phyloP scores from a whole-genome alignment of 495 filamentous ascomycete genomes.

The Platismatia glauca region DNA sequence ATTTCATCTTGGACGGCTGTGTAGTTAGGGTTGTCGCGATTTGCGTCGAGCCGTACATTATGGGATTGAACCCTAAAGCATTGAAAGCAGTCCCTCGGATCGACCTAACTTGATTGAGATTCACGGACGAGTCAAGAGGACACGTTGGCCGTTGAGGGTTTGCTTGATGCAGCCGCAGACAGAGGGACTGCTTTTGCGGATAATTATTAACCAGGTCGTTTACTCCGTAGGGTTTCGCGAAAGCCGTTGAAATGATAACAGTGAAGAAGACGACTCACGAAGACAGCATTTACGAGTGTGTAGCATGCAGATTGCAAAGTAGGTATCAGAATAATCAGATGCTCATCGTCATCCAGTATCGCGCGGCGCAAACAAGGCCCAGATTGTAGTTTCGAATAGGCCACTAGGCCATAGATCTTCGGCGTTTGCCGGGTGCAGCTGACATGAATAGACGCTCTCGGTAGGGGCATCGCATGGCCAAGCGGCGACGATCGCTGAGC shows the following conservation, averaged over 20 bases:
- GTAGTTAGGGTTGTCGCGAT: background rate
- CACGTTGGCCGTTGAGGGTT: too few species aligned
- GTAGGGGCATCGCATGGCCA: constrained; percentile 1
- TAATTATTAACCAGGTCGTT: background rate
- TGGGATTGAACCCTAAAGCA: background rate
- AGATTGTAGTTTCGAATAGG: background rate
- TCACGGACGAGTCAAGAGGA: too few species aligned
- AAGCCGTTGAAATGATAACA: background rate
- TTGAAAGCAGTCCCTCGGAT: background rate
- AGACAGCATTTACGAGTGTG: background rate
- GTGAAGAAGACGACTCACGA: too few species aligned
- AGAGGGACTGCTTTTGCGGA: background rate
- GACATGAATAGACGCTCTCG: background rate
- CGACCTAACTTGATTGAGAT: too few species aligned
- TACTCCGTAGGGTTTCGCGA: background rate
- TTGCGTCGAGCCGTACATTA: background rate
- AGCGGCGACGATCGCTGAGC: constrained; percentile 4
- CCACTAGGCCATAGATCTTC: background rate
- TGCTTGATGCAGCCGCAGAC: background rate
- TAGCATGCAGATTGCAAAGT: background rate
- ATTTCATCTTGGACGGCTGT: background rate
- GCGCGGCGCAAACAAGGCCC: background rate
- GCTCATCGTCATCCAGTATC: background rate
- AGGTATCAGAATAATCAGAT: background rate
- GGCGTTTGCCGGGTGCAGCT: constrained; percentile 3